Conservation (phyloP, 148 eudicot species). For the Cornus kousa region DNA sequence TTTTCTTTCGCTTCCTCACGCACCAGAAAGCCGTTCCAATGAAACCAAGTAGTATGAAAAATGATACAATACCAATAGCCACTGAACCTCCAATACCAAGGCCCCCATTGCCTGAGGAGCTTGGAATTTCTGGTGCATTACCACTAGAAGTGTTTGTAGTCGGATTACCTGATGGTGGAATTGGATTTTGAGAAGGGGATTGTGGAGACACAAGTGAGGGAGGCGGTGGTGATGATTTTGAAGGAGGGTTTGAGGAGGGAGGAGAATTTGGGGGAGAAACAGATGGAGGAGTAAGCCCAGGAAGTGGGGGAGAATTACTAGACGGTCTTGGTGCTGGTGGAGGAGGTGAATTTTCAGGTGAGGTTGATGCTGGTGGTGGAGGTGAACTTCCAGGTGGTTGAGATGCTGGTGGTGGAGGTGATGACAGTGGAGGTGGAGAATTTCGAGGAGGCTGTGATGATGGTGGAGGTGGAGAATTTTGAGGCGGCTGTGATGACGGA, state of each 20-base stretch:
- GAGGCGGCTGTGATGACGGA: slow-evolving; percentile 31
- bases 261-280: slow-evolving; percentile 30
- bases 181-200: slow-evolving; percentile 14
- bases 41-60: slow-evolving; percentile 47
- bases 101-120: slow-evolving; percentile 34
- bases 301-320: slow-evolving; percentile 23
- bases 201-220: slow-evolving; percentile 11
- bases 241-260: slow-evolving; percentile 16
- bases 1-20: slow-evolving; percentile 44
- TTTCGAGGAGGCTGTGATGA: slow-evolving; percentile 10
- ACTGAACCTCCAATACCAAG: slow-evolving; percentile 39
- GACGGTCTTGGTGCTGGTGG: slow-evolving; percentile 37
- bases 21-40: slow-evolving; percentile 43
- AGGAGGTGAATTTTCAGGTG: slow-evolving; percentile 35
- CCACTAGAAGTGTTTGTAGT: slow-evolving; percentile 1
- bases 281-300: slow-evolving; percentile 25
- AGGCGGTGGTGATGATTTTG: slow-evolving; percentile 22
- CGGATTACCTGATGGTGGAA: slow-evolving; percentile 20
- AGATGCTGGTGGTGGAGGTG: slow-evolving; percentile 33
- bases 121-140: slow-evolving; percentile 18
- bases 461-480: slow-evolving; percentile 19
- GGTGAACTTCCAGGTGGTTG: slow-evolving; percentile 33
- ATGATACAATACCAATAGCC: slow-evolving; percentile 41
- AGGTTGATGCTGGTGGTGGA: slow-evolving; percentile 24
- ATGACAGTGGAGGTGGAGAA: slow-evolving; percentile 27